phyloP scores from a whole-genome alignment of 1,284 basidiomycete species.

The Pseudozyma thailandica region DNA sequence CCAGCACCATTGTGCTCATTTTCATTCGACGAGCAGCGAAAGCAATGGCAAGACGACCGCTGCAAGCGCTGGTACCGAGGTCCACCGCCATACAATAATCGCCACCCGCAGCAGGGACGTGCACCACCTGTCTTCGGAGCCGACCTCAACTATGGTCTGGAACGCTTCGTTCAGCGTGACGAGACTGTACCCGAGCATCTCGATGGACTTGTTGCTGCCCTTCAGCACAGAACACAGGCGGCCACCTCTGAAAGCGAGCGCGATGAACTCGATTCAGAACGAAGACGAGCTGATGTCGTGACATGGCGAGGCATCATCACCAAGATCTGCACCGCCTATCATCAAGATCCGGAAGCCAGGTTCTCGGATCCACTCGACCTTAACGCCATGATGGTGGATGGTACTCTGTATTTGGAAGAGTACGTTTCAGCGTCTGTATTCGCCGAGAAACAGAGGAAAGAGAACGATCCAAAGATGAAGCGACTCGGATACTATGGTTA shows the following conservation, averaged over 20 bases:
- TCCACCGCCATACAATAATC: conserved; percentile 43
- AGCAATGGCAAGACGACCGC: conserved; percentile 51
- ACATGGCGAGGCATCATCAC: conserved; percentile 93
- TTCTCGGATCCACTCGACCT: conserved; percentile 73
- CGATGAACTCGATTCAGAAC: conserved; percentile 32
- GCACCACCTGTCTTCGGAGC: conserved; percentile 31
- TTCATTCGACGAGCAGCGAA: conserved; percentile 49
- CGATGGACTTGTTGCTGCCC: conserved; percentile 36
- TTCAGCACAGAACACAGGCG: conserved; percentile 40
- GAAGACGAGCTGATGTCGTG: conserved; percentile 72
- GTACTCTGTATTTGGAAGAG: conserved; percentile 84
- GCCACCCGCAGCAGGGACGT: conserved; percentile 13
- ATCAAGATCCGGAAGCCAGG: conserved; percentile 49
- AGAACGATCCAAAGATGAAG: conserved; percentile 22
- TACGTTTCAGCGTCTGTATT: conserved; percentile 74
- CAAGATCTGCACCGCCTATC: conserved; percentile 71
- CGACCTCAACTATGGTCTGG: conserved; percentile 67
- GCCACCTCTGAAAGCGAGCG: conserved; percentile 4
- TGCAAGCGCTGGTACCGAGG: conserved; percentile 42
- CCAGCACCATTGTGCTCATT: conserved; percentile 48
- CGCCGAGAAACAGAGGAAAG: conserved; percentile 74
- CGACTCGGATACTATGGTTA: conserved; percentile 70
- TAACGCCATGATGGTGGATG: conserved; percentile 69
- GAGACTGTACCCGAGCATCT: conserved; percentile 71
- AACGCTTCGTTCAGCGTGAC: conserved; percentile 76